Base-by-base conservation (phyloP, 495 filamentous ascomycete genomes). In the Elaphomyces granulatus region DNA sequence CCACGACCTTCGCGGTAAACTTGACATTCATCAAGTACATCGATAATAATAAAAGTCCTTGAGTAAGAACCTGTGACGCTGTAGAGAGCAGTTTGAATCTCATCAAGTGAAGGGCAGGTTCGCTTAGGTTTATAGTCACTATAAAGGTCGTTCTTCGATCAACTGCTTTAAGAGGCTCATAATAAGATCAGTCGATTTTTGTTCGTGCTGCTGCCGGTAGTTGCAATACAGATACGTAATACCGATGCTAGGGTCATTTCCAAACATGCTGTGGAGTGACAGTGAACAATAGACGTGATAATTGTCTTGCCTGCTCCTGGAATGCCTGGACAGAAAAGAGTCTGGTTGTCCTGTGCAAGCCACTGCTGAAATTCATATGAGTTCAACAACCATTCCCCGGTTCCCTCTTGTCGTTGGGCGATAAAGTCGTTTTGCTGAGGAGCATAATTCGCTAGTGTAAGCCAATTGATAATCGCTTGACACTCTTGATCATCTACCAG, bases 11-110 rank as follows among this genome's bases (percentile, higher is more conserved):
- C 15, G 4, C 1, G 19, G 4, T n/a, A 9, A 4, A 15, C 40
- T 15, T 20, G 38, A 17, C 53, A 70, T 45, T 72, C 68, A 36
- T 73, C 67, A n/a, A 73, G 47, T 6, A 63, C 68, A 38, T 58
- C 54, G 14, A 58, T 31, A 9, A 53, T 31, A 10, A 55, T 32
- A 26, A 43, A 68, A 12, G 36, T n/a, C 10, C 16, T 42, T 14
- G 48, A 43, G 34, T 50, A 54, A 17, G 9, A 12, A 21, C 15
- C 17, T 8, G 21, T 8, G 12, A 58, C 34, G 14, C 20, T 12
- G 20, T 20, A 20, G 18, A 4, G 21, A 2, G 36, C 36, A 37
- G 20, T 38, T 0, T 43, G 45, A 20, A 37, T 37, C 14, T 14
- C 14, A 18, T 37, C 2, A 17, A 20, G 10, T 20, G 36, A 37